Percentiles rank a stretch among this genome's conserved stretches.
Conservation (phyloP, 805 yeast species). For the Myxozyma melibiosi region DNA sequence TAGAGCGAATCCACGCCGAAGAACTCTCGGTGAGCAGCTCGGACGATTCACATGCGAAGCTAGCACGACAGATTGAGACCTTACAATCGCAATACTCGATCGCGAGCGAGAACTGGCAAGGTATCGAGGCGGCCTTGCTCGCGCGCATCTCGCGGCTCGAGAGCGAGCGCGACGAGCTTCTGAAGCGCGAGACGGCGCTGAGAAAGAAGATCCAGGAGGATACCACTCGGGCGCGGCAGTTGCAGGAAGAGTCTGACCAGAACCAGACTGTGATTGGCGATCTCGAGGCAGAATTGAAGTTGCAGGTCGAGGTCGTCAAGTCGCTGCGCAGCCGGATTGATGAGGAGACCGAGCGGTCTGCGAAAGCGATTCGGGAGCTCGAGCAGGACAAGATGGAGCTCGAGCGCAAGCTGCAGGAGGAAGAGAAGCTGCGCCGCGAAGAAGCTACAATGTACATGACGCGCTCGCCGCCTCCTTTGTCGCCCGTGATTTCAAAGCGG, state of each 20-base stretch:
- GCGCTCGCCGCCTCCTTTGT: conserved; percentile 20
- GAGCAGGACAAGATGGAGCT: conserved; percentile 34
- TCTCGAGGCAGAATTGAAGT: conserved; percentile 26
- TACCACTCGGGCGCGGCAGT: not conserved
- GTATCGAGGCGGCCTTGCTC: conserved; percentile 68
- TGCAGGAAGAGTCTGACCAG: conserved; percentile 19
- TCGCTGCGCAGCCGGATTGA: conserved; percentile 26
- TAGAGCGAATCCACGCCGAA: conserved; percentile 65
- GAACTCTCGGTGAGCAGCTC: conserved; percentile 41
- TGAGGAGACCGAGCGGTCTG: conserved; percentile 23
- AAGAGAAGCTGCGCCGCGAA: conserved; percentile 32
- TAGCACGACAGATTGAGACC: conserved; percentile 51
- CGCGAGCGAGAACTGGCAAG: conserved; percentile 80
- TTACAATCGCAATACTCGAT: conserved; percentile 72
- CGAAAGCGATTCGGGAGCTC: conserved; percentile 29
- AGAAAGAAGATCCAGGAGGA: conserved; percentile 25
- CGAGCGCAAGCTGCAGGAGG: conserved; percentile 28
- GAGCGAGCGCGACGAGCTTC: conserved; percentile 48
- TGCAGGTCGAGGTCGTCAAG: conserved; percentile 21
- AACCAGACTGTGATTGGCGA: conserved; percentile 16
- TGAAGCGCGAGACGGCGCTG: conserved; percentile 37
- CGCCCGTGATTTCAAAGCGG: conserved; percentile 24
- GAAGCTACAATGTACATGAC: conserved; percentile 9
- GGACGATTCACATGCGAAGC: conserved; percentile 43
- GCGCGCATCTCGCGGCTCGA: conserved; percentile 51